phyloP scores from a whole-genome alignment of 495 filamentous ascomycete species.

The Penicillium coprophilum region DNA sequence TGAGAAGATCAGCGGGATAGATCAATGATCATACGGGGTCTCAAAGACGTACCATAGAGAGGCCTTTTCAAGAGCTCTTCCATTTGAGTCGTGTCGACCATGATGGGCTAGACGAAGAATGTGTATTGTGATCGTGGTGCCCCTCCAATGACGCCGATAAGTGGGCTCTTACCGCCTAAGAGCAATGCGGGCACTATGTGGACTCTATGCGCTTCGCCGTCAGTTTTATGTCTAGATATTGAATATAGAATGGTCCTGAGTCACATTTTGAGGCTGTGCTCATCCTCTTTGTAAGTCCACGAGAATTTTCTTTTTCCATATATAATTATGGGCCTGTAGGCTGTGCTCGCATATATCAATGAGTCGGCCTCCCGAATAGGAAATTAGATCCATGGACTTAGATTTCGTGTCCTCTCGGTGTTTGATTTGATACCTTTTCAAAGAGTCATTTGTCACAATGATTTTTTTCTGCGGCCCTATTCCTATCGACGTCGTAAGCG shows the following conservation, averaged over 20 bases:
- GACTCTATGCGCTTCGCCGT: not conserved
- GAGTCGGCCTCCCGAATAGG: constrained; percentile 11
- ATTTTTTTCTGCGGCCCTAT: not conserved
- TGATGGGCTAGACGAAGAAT: constrained; percentile 18
- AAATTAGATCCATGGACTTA: not conserved
- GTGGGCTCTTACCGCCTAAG: constrained; percentile 24
- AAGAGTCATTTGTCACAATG: not conserved
- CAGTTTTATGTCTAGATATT: constrained; percentile 1
- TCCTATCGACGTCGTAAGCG: not conserved
- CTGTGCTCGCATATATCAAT: constrained; percentile 5
- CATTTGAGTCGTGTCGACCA: constrained; percentile 22
- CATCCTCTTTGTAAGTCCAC: not conserved
- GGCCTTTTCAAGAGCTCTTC: constrained; percentile 62
- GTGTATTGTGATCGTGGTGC: constrained; percentile 12
- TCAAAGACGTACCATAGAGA: constrained; percentile 51
- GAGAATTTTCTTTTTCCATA: not conserved
- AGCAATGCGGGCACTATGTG: constrained; percentile 9
- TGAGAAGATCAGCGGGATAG: constrained; percentile 35
- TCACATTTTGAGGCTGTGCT: not conserved
- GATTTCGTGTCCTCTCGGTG: not conserved
- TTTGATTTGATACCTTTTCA: not conserved
- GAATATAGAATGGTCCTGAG: not conserved
- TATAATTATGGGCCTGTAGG: not conserved
- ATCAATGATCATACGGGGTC: not conserved
- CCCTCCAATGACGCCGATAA: constrained; percentile 26